Conservation (phyloP, 306 rosid species). For the Cajanus cajan region DNA sequence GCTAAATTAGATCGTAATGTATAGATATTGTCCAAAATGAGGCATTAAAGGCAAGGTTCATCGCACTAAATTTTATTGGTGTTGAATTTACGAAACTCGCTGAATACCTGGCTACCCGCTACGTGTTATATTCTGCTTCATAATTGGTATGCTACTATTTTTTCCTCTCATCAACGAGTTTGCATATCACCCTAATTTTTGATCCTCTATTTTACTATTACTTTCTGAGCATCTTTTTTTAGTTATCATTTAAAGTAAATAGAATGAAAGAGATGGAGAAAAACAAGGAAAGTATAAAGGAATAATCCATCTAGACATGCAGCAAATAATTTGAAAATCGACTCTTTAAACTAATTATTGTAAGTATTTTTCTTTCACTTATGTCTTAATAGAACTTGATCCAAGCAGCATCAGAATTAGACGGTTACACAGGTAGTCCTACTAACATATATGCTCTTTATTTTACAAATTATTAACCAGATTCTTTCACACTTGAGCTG, state of each 20-base stretch:
- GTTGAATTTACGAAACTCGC: background rate
- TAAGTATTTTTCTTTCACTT: background rate
- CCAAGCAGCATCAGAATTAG: background rate
- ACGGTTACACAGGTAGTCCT: background rate
- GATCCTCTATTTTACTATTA: background rate
- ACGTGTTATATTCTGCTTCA: background rate
- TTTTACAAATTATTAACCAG: background rate
- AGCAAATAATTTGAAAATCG: background rate
- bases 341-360: background rate
- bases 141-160: background rate
- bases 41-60: background rate
- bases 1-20: background rate
- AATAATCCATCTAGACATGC: background rate
- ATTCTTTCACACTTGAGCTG: conserved; percentile 5
- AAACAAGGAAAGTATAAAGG: background rate
- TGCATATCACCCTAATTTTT: background rate
- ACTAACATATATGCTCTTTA: background rate
- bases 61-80: background rate
- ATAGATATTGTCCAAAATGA: background rate
- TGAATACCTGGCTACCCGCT: background rate
- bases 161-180: background rate
- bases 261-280: background rate
- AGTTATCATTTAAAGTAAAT: background rate
- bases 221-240: background rate
- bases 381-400: background rate